Evolutionary conservation across 2,329 filamentous ascomycete species (phyloP).

Genomic region (Colletotrichum trifolii): DNA sequence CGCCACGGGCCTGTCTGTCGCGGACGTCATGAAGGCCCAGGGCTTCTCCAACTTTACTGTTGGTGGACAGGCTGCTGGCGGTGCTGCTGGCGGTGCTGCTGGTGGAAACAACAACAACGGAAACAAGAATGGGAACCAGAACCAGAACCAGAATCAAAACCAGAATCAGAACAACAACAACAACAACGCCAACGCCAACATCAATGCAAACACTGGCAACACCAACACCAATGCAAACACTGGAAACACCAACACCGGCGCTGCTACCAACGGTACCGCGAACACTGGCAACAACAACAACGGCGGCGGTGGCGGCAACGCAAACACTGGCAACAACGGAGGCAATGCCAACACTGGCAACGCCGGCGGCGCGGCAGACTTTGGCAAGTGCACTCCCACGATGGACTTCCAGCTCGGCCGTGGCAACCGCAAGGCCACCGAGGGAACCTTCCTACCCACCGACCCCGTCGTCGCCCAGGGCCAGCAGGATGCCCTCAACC

Average conservation of each 20-base stretch:
- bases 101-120: constrained; percentile 39
- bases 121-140: constrained; percentile 22
- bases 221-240: constrained; percentile 4
- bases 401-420: constrained; percentile 69
- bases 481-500: constrained; percentile 69
- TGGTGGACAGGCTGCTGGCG: constrained; percentile 50
- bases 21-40: constrained; percentile 69
- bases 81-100: constrained; percentile 39
- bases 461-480: constrained; percentile 66
- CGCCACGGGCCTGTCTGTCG: constrained; percentile 72
- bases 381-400: constrained; percentile 60
- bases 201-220: neutral
- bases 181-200: constrained; percentile 32
- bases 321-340: constrained; percentile 37
- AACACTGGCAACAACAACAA: constrained; percentile 45
- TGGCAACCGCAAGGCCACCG: constrained; percentile 57
- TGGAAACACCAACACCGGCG: constrained; percentile 39
- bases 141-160: constrained; percentile 13
- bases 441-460: constrained; percentile 69
- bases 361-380: constrained; percentile 53
- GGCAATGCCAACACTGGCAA: constrained; percentile 44
- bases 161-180: constrained; percentile 12
- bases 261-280: too few relatives aligned
- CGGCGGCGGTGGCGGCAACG: constrained; percentile 38
- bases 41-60: constrained; percentile 72